A percentile compares a stretch with the other conserved stretches of the same genome.
These are phyloP conservation scores for Neopestalotiopsis sp. DNA, from an alignment of 2,329 filamentous ascomycete species.

Conservation along the genomic window DNA sequence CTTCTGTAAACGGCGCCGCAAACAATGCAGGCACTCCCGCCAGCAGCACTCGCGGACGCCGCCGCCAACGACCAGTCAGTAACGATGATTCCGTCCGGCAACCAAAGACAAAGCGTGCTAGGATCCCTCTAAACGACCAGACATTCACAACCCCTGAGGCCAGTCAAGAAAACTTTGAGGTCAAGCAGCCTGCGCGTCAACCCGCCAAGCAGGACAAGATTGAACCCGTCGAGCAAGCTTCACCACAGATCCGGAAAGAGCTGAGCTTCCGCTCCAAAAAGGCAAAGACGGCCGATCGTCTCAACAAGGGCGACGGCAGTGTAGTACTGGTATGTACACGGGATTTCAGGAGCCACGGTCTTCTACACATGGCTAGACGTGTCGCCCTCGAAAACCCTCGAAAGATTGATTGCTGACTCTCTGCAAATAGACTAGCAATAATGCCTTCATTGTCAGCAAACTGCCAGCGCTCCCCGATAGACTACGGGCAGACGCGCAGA, in stretches of 20 bases:
- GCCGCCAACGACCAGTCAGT: conserved; percentile 64
- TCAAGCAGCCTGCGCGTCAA: conserved; percentile 59
- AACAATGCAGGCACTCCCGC: conserved; percentile 43
- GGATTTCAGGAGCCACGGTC: conserved; percentile 16
- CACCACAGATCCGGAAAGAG: conserved; percentile 51
- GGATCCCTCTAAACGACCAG: conserved; percentile 62
- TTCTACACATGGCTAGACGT: conserved; percentile 16
- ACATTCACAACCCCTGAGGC: conserved; percentile 59
- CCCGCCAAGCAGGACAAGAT: conserved; percentile 54
- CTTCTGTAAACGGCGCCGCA: conserved; percentile 57
- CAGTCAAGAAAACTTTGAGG: conserved; percentile 60
- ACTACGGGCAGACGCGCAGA: conserved; percentile 68
- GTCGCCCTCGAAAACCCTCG: conserved; percentile 25
- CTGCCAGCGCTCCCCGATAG: conserved; percentile 82
- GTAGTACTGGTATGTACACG: conserved; percentile 65
- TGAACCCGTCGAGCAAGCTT: conserved; percentile 51
- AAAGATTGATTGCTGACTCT: conserved; percentile 5
- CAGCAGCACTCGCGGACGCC: conserved; percentile 64
- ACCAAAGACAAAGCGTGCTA: conserved; percentile 69
- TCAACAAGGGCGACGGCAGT: conserved; percentile 71
- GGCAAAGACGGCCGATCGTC: conserved; percentile 65
- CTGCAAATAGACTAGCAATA: conserved; percentile 72
- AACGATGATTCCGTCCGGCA: conserved; percentile 60
- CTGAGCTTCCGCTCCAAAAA: conserved; percentile 68
- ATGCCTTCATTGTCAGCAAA: conserved; percentile 84